These are phyloP conservation scores for Solanum gandarillasii DNA, from an alignment of 257 asterid genomes.

Conservation along the genomic window DNA sequence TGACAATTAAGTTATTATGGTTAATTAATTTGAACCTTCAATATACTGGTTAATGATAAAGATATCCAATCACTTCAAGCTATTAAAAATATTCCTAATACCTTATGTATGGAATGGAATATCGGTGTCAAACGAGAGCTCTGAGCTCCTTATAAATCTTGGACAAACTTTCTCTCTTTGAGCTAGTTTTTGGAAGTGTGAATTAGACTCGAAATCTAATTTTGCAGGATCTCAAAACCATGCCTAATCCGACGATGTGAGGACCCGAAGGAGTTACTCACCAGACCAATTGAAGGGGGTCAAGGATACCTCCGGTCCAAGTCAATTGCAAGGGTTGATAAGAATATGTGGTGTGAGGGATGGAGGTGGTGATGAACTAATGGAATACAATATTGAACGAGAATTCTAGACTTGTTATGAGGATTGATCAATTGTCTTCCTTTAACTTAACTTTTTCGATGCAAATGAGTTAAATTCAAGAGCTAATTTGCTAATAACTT, in stretches of 20 bases:
- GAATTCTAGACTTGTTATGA: no score
- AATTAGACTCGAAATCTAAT: not conserved
- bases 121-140: accelerated
- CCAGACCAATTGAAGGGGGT: not conserved
- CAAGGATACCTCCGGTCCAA: no score
- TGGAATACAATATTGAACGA: not conserved
- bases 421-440: no score
- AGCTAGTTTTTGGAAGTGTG: accelerated
- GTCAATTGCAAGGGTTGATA: not conserved
- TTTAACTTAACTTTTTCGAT: no score
- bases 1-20: no score
- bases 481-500: not conserved
- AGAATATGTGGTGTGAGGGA: not conserved
- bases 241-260: no score
- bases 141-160: not conserved
- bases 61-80: no score
- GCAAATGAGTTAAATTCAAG: no score
- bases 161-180: not conserved
- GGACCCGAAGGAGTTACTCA: not conserved
- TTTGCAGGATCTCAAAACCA: not conserved
- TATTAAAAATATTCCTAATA: not conserved
- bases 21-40: not conserved
- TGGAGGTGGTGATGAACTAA: not conserved
- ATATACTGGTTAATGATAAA: not conserved
- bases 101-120: not conserved